Base-by-base conservation (phyloP, 108 stramenopile genomes). In the Fistulifera pelliculosa region DNA sequence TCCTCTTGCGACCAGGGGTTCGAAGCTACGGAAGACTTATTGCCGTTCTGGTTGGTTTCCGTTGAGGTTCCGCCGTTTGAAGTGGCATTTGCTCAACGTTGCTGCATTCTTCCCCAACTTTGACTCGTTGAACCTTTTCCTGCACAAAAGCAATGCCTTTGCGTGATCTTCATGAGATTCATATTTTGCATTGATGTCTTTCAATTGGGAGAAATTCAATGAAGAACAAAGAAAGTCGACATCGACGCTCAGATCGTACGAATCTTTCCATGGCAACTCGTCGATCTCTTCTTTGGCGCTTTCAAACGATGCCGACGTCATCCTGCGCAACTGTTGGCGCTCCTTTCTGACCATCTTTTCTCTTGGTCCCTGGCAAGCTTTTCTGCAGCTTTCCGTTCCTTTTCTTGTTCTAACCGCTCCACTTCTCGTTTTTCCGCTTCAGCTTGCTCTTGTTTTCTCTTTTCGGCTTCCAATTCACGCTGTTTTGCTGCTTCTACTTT, bases 1-100 rank as follows among this genome's bases (percentile, higher is more conserved):
- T 98, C 98, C 18, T 95, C 87, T 50, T 89, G 81, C 17, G 85
- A 74, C 90, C 96, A 99, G 23, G 7, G 49, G 52, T n/a, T 74
- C 60, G 23, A 52, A 62, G 42, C 56, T 21, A 24, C 58, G 52
- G 52, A 66, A 45, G 43, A 58, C 55, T 6, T 38, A 8, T 11
- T 53, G 23, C 5, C 68, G 56, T 50, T 76, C 58, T 14, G 38
- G 54, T 14, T 58, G 62, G 1, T 65, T 54, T 42, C 65, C 11
- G 44, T 11, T 45, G 44, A 5, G 6, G 11, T 6, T 19, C 44
- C 44, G 21, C 21, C 21, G 11, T 17, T 21, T 11, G 21, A 60
- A 38, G 62, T 59, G 49, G 65, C 65, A 55, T 47, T 47, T 40
- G 50, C 14, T 52, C 18, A 23, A 11, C 19, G 14, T 42, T 44